Evolutionary conservation across 805 yeast genomes (phyloP).

Genomic region (Metschnikowia dekortorum): DNA sequence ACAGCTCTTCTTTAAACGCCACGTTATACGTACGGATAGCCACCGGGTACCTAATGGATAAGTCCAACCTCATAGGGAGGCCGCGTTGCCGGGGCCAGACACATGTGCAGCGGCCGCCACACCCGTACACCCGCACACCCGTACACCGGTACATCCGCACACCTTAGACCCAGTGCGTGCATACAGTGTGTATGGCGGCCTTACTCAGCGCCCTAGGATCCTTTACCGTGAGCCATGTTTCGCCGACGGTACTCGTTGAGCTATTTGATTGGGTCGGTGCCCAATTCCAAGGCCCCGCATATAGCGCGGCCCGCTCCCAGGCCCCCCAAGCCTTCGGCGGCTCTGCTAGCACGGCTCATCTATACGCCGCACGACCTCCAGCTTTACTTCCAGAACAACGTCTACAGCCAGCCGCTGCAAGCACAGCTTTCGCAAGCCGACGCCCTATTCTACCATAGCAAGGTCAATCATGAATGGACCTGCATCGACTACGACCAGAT

Average conservation of each 20-base stretch:
- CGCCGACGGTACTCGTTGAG: neutral
- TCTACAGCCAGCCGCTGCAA: slow-evolving; percentile 8
- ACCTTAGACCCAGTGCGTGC: neutral
- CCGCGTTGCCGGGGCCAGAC: too few species aligned
- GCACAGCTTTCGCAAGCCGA: slow-evolving; percentile 21
- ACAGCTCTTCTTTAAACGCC: too few species aligned
- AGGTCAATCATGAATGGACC: slow-evolving; percentile 59
- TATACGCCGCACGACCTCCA: slow-evolving; percentile 12
- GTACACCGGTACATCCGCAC: neutral
- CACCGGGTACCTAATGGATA: neutral
- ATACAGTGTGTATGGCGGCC: too few species aligned
- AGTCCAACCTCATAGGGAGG: neutral
- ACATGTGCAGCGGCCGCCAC: neutral
- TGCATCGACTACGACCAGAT: slow-evolving; percentile 45
- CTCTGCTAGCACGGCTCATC: slow-evolving; percentile 1
- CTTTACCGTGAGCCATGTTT: neutral
- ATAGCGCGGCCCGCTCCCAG: neutral
- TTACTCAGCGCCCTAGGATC: too few species aligned
- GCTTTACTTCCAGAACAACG: slow-evolving; percentile 7
- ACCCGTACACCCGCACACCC: neutral
- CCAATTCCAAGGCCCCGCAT: neutral
- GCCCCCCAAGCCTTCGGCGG: neutral
- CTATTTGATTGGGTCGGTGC: neutral
- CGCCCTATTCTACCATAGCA: slow-evolving; percentile 41
- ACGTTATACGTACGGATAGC: neutral